Base-by-base conservation (phyloP, 2,329 filamentous ascomycete genomes). In the Neonectria neomacrospora region DNA sequence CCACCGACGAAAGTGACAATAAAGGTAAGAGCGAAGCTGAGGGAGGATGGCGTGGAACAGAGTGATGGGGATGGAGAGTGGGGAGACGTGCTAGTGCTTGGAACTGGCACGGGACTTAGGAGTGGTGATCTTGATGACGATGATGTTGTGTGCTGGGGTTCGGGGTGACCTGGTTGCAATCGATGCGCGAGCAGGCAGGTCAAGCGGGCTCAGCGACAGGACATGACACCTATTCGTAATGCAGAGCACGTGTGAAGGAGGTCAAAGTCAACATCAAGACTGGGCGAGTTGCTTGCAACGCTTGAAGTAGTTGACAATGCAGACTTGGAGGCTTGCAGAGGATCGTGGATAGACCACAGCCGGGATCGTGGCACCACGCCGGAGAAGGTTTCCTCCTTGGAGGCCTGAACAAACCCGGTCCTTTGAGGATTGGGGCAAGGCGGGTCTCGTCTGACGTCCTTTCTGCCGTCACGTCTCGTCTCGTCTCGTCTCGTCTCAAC, bases 291-390 rank as follows among this genome's bases (percentile, higher is more conserved):
- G n/a, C 16, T 39, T 18, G 5, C 37, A 39, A n/a, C 3, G 16
- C 11, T 23, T 44, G 20, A 10, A 3, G 20, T 14, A 18, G 20
- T 44, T 44, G 22, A 11, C 41, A 44, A 47, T 45, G 44, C 44
- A 57, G 47, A 32, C 34, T 54, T 41, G 57, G 51, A 20, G n/a
- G 9, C 26, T 11, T 20, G 45, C 26, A 41, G 28, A 37, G 53
- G 37, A 45, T 54, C 53, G 37, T 56, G 48, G 54, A 53, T 54
- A 32, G 34, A 32, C 59, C 59, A 48, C 32, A 50, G 44, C 30
- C 41, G 47, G 37, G 37, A 44, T 37, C 51, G 58, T 61, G 59
- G 57, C 59, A 61, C 59, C 59, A 57, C 58, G 53, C 23, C 39
- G 44, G n/a, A 26, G 58, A 18, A 57, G 14, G 30, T 11, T 32